A percentile compares a stretch with the other conserved stretches of the same genome.
phyloP scores from a whole-genome alignment of 495 filamentous ascomycete species.

The Cercophora newfieldiana region DNA sequence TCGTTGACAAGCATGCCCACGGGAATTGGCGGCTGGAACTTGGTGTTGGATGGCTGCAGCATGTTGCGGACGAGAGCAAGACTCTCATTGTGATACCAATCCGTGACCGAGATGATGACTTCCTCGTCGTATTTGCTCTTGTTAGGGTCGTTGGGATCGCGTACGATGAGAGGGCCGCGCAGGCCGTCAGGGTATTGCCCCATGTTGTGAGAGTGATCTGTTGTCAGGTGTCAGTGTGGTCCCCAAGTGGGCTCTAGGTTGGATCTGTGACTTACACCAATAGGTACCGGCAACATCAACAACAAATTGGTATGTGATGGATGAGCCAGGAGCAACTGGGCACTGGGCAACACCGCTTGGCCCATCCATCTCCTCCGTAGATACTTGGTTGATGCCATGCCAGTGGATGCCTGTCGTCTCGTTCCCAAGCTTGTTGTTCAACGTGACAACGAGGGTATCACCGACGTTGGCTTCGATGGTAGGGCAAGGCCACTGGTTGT shows the following conservation, averaged over 20 bases:
- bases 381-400: constrained; percentile 75
- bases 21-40: constrained; percentile 60
- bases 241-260: neutral
- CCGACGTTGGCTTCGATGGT: constrained; percentile 66
- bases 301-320: constrained; percentile 67
- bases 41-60: constrained; percentile 52
- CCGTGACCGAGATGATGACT: constrained; percentile 55
- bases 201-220: constrained; percentile 70
- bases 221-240: constrained; percentile 20
- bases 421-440: constrained; percentile 73
- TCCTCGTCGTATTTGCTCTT: constrained; percentile 67
- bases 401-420: constrained; percentile 75
- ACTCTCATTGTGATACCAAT: constrained; percentile 63
- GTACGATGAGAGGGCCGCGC: constrained; percentile 69
- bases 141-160: constrained; percentile 66
- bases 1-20: constrained; percentile 68
- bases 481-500: constrained; percentile 72
- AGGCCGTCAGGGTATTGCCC: constrained; percentile 78
- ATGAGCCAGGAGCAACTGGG: constrained; percentile 60
- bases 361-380: constrained; percentile 73
- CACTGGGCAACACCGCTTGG: constrained; percentile 69
- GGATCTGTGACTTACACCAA: constrained; percentile 67
- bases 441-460: constrained; percentile 68
- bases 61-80: constrained; percentile 54
- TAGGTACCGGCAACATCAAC: constrained; percentile 70